Conservation (phyloP, 2,329 filamentous ascomycete genomes). For the Stagonosporopsis rhizophila region DNA sequence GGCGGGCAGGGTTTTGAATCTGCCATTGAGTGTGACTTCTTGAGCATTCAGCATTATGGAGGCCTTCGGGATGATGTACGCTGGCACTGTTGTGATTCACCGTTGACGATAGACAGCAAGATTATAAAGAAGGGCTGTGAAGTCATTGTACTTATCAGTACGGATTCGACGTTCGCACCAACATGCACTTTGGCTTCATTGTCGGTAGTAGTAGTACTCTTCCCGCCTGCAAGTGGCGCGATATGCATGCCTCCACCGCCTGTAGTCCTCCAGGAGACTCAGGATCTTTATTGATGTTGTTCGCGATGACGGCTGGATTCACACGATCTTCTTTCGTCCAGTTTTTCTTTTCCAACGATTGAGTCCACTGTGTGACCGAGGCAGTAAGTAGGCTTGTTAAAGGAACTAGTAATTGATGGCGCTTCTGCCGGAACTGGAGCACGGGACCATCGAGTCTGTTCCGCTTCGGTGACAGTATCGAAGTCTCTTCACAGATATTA, state of each 20-base stretch:
- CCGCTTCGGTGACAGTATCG: not conserved
- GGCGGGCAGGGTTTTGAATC: not conserved
- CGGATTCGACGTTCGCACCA: not conserved
- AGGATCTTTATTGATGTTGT: not conserved
- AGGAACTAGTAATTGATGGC: not conserved
- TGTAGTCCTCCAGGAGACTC: not conserved
- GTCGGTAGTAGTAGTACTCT: not conserved
- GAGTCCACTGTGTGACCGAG: not conserved
- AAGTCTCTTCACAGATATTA: not conserved
- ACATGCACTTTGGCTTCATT: not conserved
- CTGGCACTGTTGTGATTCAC: not conserved
- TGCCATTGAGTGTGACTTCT: not conserved
- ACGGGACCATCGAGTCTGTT: not conserved
- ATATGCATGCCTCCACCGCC: not conserved
- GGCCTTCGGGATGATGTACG: not conserved
- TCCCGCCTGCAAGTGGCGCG: not conserved
- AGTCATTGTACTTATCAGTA: not conserved
- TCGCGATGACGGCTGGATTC: not conserved
- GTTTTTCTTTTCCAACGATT: not conserved
- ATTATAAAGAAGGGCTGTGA: not conserved
- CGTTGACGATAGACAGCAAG: not conserved
- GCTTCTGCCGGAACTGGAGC: not conserved
- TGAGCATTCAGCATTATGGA: not conserved
- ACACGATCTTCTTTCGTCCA: not conserved
- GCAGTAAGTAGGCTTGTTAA: not conserved